Conservation (phyloP, 2,329 filamentous ascomycete genomes). For the Apiospora marii region DNA sequence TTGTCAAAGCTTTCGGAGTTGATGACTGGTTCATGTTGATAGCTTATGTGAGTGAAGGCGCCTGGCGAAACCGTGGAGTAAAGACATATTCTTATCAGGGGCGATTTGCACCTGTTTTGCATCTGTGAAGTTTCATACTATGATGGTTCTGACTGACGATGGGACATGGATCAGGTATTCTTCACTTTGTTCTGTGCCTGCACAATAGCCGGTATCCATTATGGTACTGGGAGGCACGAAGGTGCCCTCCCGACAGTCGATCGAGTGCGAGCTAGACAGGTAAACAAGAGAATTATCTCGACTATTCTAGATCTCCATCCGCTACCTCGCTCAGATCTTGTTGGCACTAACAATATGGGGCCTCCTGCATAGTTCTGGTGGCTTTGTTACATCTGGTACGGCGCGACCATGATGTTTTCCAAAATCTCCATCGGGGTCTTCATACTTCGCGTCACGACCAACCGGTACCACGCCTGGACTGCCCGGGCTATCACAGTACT, state of each 20-base stretch:
- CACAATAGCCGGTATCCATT: conserved; percentile 18
- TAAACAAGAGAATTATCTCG: background rate
- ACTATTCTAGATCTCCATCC: no score
- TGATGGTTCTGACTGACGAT: background rate
- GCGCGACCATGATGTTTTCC: conserved; percentile 25
- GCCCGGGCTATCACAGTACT: conserved; percentile 15
- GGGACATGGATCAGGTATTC: background rate
- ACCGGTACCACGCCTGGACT: conserved; percentile 24
- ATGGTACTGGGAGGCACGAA: conserved; percentile 26
- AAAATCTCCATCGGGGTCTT: conserved; percentile 29
- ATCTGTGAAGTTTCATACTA: background rate
- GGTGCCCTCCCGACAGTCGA: background rate
- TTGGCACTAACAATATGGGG: background rate
- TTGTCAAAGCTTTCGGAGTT: conserved; percentile 47
- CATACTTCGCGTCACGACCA: conserved; percentile 27
- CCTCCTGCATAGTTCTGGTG: conserved; percentile 12
- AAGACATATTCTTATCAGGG: no score
- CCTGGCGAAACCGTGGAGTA: background rate
- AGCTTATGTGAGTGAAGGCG: conserved; percentile 41
- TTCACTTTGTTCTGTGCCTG: conserved; percentile 20
- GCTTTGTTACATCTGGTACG: conserved; percentile 25
- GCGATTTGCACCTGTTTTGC: background rate
- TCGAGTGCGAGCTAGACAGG: conserved; percentile 7
- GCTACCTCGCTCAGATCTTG: background rate
- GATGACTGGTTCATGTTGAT: conserved; percentile 41